Base-by-base conservation (phyloP, 805 yeast genomes). In the Alloascoidea hylecoeti region DNA sequence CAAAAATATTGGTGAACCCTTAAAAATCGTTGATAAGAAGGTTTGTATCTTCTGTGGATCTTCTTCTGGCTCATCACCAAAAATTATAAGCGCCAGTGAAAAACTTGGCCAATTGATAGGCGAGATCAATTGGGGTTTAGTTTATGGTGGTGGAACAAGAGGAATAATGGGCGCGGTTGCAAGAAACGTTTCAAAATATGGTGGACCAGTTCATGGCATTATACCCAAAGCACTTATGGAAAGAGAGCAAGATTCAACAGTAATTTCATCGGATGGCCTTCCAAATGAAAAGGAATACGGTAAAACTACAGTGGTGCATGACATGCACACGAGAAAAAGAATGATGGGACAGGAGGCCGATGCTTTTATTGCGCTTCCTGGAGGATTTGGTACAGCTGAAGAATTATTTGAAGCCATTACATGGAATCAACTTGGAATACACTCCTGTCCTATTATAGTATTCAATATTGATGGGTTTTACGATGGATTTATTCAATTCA, bases 11-110 rank as follows among this genome's bases (percentile, higher is more conserved):
- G n/a, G n/a, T n/a, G n/a, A n/a, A n/a, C n/a, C n/a, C n/a, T n/a
- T n/a, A n/a, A n/a, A n/a, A n/a, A n/a, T n/a, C n/a, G n/a, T n/a
- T n/a, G n/a, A n/a, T n/a, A 68, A 66, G 46, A 64, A 68, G 15
- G 66, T 84, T 6, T 84, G 94, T 57, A 94, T 84, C 17, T 84
- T 81, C 51, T 85, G 95, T 55, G 95, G 95, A 23, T 81, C 94
- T 2, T 71, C 86, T 3, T 69, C 71, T 42, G 95, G 95, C 13
- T 68, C 54, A 34, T 65, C 68, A 38, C 60, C 66, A 4, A 46
- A 47, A 3, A 80, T 57, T 50, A 60, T 76, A 12, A 60, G 59
- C 2, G 61, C 61, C 19, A 88, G 94, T 1, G 46, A 60, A n/a
- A 53, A 65, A 17, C 60, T 84, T 34, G 95, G 94, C 16, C 46